Evolutionary conservation across 2,329 filamentous ascomycete genomes (phyloP).

Genomic region (Colletotrichum aenigma): DNA sequence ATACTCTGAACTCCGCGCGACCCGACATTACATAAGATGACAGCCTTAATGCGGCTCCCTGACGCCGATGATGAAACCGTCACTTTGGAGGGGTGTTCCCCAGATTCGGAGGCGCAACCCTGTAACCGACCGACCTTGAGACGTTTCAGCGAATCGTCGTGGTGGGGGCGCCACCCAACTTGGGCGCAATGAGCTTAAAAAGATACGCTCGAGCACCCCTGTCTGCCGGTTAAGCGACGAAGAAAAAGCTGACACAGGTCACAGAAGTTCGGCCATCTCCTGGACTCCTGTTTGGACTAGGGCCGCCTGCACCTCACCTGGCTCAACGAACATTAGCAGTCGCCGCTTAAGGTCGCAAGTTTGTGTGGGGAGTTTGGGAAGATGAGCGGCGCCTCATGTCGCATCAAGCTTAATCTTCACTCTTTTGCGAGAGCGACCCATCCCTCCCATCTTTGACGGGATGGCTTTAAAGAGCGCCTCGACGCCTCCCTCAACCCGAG

Average conservation of each 20-base stretch:
- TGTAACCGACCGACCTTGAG: slow-evolving; percentile 10
- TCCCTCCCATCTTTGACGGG: background rate
- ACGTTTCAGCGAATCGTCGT: slow-evolving; percentile 16
- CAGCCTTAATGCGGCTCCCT: background rate
- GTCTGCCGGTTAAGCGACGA: background rate
- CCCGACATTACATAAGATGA: background rate
- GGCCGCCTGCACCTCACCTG: background rate
- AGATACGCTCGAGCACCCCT: background rate
- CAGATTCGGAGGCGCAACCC: slow-evolving; percentile 8
- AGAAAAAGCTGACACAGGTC: background rate
- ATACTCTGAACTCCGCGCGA: background rate
- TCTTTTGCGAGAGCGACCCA: background rate
- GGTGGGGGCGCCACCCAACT: background rate
- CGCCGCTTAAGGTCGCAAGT: background rate
- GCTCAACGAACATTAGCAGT: background rate
- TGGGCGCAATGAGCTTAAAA: background rate
- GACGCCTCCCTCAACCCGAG: background rate
- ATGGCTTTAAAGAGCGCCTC: background rate
- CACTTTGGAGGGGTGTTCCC: background rate
- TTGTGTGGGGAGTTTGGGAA: background rate
- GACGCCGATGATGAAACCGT: slow-evolving; percentile 1
- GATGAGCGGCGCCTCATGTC: background rate
- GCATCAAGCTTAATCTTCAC: slow-evolving; percentile 9
- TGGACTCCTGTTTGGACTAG: slow-evolving; percentile 12
- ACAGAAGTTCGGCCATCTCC: background rate